Evolutionary conservation across 2,329 filamentous ascomycete species (phyloP), one percentile per base, ranked within the genome.

Genomic region (Phialophora macrospora): DNA sequence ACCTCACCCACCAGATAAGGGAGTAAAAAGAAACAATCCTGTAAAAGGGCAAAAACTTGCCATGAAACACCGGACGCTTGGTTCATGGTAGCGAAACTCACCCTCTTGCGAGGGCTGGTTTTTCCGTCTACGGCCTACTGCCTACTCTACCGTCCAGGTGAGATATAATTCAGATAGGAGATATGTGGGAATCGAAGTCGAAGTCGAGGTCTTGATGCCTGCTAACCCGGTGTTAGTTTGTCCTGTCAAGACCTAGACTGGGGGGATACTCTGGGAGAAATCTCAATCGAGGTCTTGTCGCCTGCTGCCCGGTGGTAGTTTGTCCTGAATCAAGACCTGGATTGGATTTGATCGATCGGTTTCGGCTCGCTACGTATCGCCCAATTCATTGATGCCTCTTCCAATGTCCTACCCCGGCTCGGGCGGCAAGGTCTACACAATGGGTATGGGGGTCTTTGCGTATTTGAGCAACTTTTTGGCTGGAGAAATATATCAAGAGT

Each of bases 361-460:
- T 17, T n/a, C 24, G 51, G 22, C 26, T 54, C 51, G 51, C 51
- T 54, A 54, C 51, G 30, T 54, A 28, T 30, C 24, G 24, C 51
- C 51, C 26, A 28, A n/a, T 30, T n/a, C 38, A 54, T 30, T 54
- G 51, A 54, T 54, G 51, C 51, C 51, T 54, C 24, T 54, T 54
- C 51, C 51, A 54, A 54, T 54, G 51, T 54, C 51, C 51, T 28
- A 54, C 51, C 51, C 51, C 51, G 51, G 51, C 51, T 30, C 51
- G 51, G 51, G 51, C 22, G 51, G 51, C 51, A 54, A 54, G 51
- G 51, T 54, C 51, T 54, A 54, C 51, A 54, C 51, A 54, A 30
- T 54, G 20, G 51, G 51, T 54, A 30, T 54, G 51, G 51, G 51
- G 51, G 51, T 54, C 51, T 54, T 54, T 54, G 51, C 51, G 51